Evolutionary conservation across 345 rosid genomes (phyloP), one percentile per base, ranked within the genome.

Genomic region (Ceriops tagal): DNA sequence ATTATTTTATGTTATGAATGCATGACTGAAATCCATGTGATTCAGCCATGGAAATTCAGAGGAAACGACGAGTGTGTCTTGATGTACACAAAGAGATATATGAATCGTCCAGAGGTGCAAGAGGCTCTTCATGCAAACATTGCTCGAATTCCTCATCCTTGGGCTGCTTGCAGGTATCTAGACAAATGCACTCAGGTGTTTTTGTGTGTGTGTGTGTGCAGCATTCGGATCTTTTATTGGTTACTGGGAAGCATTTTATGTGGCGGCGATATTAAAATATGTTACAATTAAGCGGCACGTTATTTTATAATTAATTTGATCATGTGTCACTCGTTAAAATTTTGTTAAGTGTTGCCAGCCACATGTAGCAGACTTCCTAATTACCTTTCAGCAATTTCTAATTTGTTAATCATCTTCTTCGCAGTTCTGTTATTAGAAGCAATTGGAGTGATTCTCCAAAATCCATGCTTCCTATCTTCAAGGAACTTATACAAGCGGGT

Each of bases 361-460:
- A 13, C 49, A 13, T 13, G 49, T 43, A 13, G 49, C 18, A 43
- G 18, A 13, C 49, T 43, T 43, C 49, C 49, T 43, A 11, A 43
- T 13, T 11, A 3, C 49, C 49, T 13, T 13, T 43, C 18, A 11
- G 49, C n/a, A 39, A 43, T 34, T 28, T 57, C 27, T 57, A 32
- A 22, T 68, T 28, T 56, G 16, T 34, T 30, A 34, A 26, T 27
- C 19, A 20, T 5, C 24, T 37, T 51, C 24, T 76, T 62, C 81
- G 79, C 73, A 92, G 87, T 62, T 67, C 82, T 49, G 64, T 60
- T 6, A 71, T 86, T 3, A 78, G 90, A 66, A 5, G 79, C 19
- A 86, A 83, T 2, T 93, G 96, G 97, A 78, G 76, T 18, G 95
- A 89, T 77, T 91, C 90, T 52, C 95, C 97, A 3, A 89, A 82